Evolutionary conservation across 257 asterid genomes (phyloP).

Genomic region (Lithospermum erythrorhizon): DNA sequence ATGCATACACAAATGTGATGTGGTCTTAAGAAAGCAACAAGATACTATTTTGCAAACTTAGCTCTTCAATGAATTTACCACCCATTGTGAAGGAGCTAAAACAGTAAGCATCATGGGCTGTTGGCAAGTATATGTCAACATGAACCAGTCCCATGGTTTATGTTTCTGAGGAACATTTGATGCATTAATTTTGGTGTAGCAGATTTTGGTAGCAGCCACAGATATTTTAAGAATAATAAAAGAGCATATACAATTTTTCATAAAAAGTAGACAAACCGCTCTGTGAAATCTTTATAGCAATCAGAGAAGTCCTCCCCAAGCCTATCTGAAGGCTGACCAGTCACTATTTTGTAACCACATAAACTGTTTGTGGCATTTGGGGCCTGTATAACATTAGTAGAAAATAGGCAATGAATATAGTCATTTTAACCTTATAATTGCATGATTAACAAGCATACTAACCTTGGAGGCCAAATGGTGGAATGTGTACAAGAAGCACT

Average conservation of each 20-base stretch:
- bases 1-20: no score
- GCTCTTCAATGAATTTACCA: no score
- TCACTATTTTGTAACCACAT: conserved; percentile 91
- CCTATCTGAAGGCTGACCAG: conserved; percentile 97
- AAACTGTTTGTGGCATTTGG: conserved; percentile 87
- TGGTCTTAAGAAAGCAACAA: no score
- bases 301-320: conserved; percentile 96
- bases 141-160: not conserved
- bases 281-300: conserved; percentile 57
- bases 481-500: conserved; percentile 79
- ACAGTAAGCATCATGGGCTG: not conserved
- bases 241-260: not conserved
- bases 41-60: no score
- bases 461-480: conserved; percentile 91
- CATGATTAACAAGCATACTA: conserved; percentile 12
- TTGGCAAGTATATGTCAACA: not conserved
- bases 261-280: conserved; percentile 40
- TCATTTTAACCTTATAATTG: not conserved
- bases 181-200: not conserved
- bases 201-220: not conserved
- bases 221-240: no score
- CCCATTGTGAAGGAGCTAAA: no score
- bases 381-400: conserved; percentile 41
- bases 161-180: not conserved
- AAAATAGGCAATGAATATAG: conserved; percentile 11